A percentile compares a stretch with the other conserved stretches of the same genome.
Conservation (phyloP, 2,329 filamentous ascomycete species). For the Diplodia corticola region DNA sequence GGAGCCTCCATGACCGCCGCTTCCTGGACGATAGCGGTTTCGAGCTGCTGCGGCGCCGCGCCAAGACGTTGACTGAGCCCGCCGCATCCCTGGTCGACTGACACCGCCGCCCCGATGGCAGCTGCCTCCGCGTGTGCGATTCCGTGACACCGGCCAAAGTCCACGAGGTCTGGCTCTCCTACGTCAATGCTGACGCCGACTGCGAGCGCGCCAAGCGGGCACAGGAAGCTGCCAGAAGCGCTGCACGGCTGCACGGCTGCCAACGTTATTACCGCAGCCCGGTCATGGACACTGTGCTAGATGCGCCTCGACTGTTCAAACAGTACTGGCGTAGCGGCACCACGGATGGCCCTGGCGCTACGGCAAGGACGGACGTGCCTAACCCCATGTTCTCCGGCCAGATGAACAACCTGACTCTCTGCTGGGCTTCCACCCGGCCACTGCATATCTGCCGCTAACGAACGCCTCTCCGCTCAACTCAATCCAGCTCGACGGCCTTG, state of each 20-base stretch:
- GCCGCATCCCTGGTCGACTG: constrained; percentile 47
- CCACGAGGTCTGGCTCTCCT: constrained; percentile 45
- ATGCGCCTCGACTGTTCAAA: constrained; percentile 24
- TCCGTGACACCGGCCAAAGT: constrained; percentile 47
- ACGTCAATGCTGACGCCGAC: constrained; percentile 25
- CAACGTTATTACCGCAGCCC: constrained; percentile 2
- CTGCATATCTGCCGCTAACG: constrained; percentile 20
- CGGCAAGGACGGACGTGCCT: constrained; percentile 24
- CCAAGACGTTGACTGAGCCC: constrained; percentile 44
- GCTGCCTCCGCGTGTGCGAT: constrained; percentile 52
- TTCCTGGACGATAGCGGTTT: constrained; percentile 46
- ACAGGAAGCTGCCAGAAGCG: background rate
- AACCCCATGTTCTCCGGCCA: constrained; percentile 50
- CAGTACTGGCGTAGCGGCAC: constrained; percentile 37
- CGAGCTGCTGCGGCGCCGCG: constrained; percentile 44
- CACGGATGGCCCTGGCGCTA: constrained; percentile 23
- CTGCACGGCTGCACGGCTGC: too few species aligned
- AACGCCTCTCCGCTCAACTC: constrained; percentile 21
- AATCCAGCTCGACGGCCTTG: background rate
- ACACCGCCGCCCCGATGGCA: constrained; percentile 49
- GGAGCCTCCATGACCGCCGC: constrained; percentile 60
- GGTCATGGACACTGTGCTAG: constrained; percentile 22
- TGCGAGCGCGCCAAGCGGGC: background rate
- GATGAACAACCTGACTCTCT: constrained; percentile 39
- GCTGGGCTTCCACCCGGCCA: constrained; percentile 58